A percentile compares a stretch with the other conserved stretches of the same genome.
These are phyloP conservation scores for Beauveria pseudobassiana DNA, from an alignment of 2,329 filamentous ascomycete species.

Conservation along the genomic window DNA sequence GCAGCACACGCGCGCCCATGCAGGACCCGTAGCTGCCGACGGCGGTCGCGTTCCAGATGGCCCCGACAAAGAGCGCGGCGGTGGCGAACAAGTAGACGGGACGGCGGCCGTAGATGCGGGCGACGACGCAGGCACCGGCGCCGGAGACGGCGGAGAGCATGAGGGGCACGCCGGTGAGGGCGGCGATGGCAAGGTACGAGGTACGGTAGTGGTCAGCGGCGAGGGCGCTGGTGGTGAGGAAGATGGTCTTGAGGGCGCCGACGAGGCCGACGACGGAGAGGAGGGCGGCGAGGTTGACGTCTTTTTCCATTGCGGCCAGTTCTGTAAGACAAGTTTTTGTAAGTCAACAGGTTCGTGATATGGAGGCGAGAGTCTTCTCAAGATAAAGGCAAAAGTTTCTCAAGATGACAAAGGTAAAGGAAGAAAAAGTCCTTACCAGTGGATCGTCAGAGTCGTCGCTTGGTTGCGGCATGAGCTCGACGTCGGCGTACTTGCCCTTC, in stretches of 20 bases:
- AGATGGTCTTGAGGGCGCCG: slow-evolving; percentile 46
- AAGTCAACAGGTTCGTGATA: background rate
- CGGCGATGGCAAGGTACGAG: slow-evolving; percentile 40
- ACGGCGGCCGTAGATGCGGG: slow-evolving; percentile 44
- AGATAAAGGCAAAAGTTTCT: background rate
- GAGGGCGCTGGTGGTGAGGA: slow-evolving; percentile 39
- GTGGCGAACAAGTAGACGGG: slow-evolving; percentile 43
- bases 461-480: slow-evolving; percentile 47
- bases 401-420: background rate
- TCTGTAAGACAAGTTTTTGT: slow-evolving; percentile 27
- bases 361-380: too few species aligned
- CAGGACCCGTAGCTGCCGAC: slow-evolving; percentile 34
- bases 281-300: slow-evolving; percentile 38
- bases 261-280: slow-evolving; percentile 39
- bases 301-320: slow-evolving; percentile 48
- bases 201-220: slow-evolving; percentile 35
- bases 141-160: slow-evolving; percentile 42
- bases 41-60: slow-evolving; percentile 42
- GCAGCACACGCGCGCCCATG: slow-evolving; percentile 45
- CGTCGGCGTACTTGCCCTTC: slow-evolving; percentile 31
- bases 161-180: slow-evolving; percentile 45
- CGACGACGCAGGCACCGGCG: slow-evolving; percentile 32
- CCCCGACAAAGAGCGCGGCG: slow-evolving; percentile 39
- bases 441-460: slow-evolving; percentile 48
- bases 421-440: slow-evolving; percentile 31